Evolutionary conservation across 768 basidiomycete species (phyloP).

Genomic region (Termitomyces sp.): DNA sequence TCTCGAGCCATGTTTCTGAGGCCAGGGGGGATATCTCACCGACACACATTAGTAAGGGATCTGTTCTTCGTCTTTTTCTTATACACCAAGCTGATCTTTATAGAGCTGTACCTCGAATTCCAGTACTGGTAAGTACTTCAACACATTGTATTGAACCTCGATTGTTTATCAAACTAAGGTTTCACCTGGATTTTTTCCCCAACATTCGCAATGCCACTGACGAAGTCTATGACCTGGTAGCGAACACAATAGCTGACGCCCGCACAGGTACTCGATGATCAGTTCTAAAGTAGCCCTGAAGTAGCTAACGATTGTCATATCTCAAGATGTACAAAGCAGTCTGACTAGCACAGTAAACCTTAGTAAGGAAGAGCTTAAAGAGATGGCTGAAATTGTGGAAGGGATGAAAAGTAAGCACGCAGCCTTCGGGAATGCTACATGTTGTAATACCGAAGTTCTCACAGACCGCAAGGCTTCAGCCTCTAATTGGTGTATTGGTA

Average conservation of each 20-base stretch:
- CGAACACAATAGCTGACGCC: conserved; percentile 3
- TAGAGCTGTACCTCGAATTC: conserved; percentile 7
- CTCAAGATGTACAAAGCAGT: conserved; percentile 6
- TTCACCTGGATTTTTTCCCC: conserved; percentile 5
- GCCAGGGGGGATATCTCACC: neutral
- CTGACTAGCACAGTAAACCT: neutral
- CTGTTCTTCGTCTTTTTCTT: neutral
- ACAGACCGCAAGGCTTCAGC: neutral
- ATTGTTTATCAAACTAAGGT: neutral
- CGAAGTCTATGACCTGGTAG: neutral
- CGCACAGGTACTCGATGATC: conserved; percentile 1
- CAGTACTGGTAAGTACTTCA: conserved; percentile 6
- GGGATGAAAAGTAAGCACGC: neutral
- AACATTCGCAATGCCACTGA: neutral
- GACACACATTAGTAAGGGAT: neutral
- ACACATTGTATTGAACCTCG: too few species aligned
- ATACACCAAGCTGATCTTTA: neutral
- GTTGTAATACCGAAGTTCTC: neutral
- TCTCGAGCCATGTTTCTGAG: neutral
- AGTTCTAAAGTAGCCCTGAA: neutral
- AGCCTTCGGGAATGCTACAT: neutral
- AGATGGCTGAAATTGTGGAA: conserved; percentile 7
- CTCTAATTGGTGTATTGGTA: conserved; percentile 2
- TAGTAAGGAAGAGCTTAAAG: neutral
- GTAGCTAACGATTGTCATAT: neutral